phyloP scores from a whole-genome alignment of 2,329 filamentous ascomycete genomes.

The Alternaria rosae region DNA sequence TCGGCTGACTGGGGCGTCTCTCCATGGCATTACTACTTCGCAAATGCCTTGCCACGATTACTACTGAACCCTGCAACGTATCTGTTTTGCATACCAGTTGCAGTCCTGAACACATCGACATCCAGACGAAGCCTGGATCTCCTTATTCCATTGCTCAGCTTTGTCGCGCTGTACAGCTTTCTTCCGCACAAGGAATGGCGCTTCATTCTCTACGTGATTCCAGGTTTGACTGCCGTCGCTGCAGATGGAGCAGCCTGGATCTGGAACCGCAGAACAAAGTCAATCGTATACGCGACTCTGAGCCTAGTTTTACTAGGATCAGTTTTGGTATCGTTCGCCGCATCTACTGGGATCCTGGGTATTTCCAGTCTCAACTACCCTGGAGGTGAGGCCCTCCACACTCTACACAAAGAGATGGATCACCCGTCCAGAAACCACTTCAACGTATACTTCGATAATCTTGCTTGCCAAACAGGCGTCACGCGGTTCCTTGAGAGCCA shows the following conservation, averaged over 20 bases:
- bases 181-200: slow-evolving; percentile 96
- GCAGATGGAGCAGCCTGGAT: slow-evolving; percentile 72
- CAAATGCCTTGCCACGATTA: slow-evolving; percentile 80
- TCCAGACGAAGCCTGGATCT: slow-evolving; percentile 58
- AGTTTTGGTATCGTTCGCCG: slow-evolving; percentile 64
- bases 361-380: slow-evolving; percentile 93
- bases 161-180: slow-evolving; percentile 80
- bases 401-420: slow-evolving; percentile 47
- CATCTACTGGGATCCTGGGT: slow-evolving; percentile 73
- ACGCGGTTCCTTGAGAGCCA: slow-evolving; percentile 63
- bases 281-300: slow-evolving; percentile 61
- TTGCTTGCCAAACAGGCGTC: slow-evolving; percentile 69
- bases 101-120: slow-evolving; percentile 58
- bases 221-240: slow-evolving; percentile 78
- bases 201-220: slow-evolving; percentile 90
- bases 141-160: slow-evolving; percentile 72
- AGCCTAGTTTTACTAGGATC: slow-evolving; percentile 66
- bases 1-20: slow-evolving; percentile 88
- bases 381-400: slow-evolving; percentile 77
- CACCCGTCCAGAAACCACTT: slow-evolving; percentile 24
- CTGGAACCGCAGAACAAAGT: slow-evolving; percentile 71
- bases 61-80: slow-evolving; percentile 79
- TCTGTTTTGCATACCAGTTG: slow-evolving; percentile 58
- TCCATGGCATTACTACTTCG: slow-evolving; percentile 87
- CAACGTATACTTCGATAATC: slow-evolving; percentile 64